phyloP scores from a whole-genome alignment of 2,329 filamentous ascomycete species.

The Cephalotrichum gorgonifer region DNA sequence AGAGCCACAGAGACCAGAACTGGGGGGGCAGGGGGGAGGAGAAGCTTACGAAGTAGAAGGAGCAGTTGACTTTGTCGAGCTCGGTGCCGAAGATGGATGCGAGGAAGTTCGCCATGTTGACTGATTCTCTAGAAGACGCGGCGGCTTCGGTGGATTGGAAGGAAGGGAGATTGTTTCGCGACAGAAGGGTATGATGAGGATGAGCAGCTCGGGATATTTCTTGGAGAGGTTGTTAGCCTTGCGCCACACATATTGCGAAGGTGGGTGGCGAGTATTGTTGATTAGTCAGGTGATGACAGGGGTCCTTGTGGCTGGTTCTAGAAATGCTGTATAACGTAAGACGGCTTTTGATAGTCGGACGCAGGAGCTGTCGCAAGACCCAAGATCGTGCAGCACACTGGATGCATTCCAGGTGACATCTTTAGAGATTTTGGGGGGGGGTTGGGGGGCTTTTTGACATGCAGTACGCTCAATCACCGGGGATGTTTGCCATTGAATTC shows the following conservation, averaged over 20 bases:
- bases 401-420: not conserved
- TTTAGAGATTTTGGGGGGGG: no score
- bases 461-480: no score
- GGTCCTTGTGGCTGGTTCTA: no score
- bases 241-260: constrained; percentile 15
- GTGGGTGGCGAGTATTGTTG: constrained; percentile 22
- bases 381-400: not conserved
- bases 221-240: constrained; percentile 10
- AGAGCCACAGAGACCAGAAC: no score
- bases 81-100: constrained; percentile 99
- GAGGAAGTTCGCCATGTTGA: constrained; percentile 87
- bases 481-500: no score
- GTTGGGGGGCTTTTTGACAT: no score
- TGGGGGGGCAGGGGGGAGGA: not conserved
- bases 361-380: no score
- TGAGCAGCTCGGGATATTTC: not conserved
- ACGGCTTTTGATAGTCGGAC: not conserved
- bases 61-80: constrained; percentile 99
- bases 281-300: constrained; percentile 13
- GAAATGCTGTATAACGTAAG: not conserved
- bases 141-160: constrained; percentile 2
- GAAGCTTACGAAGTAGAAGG: constrained; percentile 63
- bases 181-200: not conserved
- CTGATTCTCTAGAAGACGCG: constrained; percentile 1
- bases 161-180: not conserved